Conservation (phyloP, 2,329 filamentous ascomycete genomes). For the Penicillium sp. region DNA sequence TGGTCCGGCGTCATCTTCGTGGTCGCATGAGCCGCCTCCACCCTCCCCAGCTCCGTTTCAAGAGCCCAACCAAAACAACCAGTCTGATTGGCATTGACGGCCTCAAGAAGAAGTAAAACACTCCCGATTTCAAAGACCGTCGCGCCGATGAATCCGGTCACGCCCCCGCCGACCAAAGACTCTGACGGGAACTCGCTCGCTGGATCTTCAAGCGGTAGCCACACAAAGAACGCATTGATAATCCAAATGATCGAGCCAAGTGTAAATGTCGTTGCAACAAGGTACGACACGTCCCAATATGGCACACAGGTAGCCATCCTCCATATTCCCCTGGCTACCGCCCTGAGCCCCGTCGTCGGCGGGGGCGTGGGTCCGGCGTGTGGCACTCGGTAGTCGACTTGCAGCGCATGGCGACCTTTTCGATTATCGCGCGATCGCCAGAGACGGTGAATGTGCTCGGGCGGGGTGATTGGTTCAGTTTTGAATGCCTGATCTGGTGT, state of each 20-base stretch:
- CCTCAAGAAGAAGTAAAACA: slow-evolving; percentile 63
- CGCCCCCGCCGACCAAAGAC: slow-evolving; percentile 54
- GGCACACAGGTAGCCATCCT: slow-evolving; percentile 53
- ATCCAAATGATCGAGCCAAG: slow-evolving; percentile 56
- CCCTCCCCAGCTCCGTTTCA: slow-evolving; percentile 48
- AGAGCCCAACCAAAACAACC: slow-evolving; percentile 70
- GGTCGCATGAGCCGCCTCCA: slow-evolving; percentile 8
- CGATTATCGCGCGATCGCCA: slow-evolving; percentile 50
- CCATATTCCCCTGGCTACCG: slow-evolving; percentile 39
- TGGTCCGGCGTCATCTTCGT: slow-evolving; percentile 15
- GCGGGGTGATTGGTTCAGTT: neutral
- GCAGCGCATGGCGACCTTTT: slow-evolving; percentile 47
- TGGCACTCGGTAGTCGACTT: slow-evolving; percentile 25
- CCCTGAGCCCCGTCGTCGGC: slow-evolving; percentile 31
- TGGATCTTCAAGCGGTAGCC: slow-evolving; percentile 57
- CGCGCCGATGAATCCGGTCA: slow-evolving; percentile 65
- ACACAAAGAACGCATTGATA: slow-evolving; percentile 63
- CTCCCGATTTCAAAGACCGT: slow-evolving; percentile 66
- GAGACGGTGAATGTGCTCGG: slow-evolving; percentile 27
- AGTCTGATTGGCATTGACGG: slow-evolving; percentile 63
- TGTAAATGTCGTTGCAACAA: slow-evolving; percentile 55
- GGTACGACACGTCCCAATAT: slow-evolving; percentile 57
- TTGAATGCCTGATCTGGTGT: slow-evolving; percentile 2
- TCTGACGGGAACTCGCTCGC: slow-evolving; percentile 56
- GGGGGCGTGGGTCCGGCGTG: slow-evolving; percentile 30